Base-by-base conservation (phyloP, 768 basidiomycete genomes). In the Tricholoma matsutake region DNA sequence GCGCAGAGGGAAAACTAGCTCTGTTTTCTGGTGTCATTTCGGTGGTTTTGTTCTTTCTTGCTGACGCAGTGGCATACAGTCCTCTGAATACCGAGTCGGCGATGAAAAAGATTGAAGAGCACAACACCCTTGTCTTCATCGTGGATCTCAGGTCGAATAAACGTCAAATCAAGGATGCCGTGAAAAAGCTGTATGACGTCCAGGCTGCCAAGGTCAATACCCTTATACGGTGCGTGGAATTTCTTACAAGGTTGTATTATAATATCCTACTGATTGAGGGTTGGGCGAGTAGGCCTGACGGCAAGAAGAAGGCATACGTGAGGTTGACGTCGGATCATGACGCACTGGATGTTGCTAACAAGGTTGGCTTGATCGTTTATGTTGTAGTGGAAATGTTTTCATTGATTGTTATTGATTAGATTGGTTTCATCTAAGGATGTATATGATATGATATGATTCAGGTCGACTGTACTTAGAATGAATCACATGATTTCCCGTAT, bases 31-130 rank as follows among this genome's bases (percentile, higher is more conserved):
- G n/a, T 10, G 57, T 22, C 45, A 29, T 47, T 8, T 47, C 8
- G 22, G 20, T 22, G 9, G 4, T 31, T n/a, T n/a, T 8, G 14
- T 31, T 31, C 51, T 16, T 51, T 29, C 16, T 4, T 32, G 7
- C 14, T 53, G 8, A 53, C 8, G 29, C 8, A 6, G n/a, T 53
- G 2, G 2, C 34, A 52, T 13, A 14, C 59, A 92, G 89, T 56
- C 92, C 92, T 16, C 75, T 94, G 75, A 96, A 94, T 87, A 96
- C 94, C 14, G 96, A 98, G 78, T 89, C 87, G 11, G 96, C 96
- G 64, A 98, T 98, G 96, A 96, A 98, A 86, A 97, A 99, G 86
- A 99, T 99, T 61, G 96, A 99, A 84, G 96, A 98, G 78, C 89
- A 98, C 84, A 98, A 99, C 79, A 99, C 97, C 32, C 86, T 98